A percentile compares a stretch with the other conserved stretches of the same genome.
Evolutionary conservation across 768 basidiomycete species (phyloP).

Genomic region (Cystobasidium ongulense): DNA sequence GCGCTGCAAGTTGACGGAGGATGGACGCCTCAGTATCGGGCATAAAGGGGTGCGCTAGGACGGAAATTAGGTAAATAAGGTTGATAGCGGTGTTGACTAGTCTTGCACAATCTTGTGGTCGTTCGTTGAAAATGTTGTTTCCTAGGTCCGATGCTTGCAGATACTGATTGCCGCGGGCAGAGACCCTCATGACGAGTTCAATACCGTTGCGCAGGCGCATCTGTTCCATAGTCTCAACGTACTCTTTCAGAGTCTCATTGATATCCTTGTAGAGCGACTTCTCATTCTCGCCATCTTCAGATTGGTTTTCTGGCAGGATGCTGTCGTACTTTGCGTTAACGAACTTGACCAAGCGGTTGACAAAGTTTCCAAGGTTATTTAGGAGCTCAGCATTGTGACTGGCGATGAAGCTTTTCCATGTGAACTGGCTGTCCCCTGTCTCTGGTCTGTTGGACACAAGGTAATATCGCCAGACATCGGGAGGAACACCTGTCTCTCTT

Average conservation of each 20-base stretch:
- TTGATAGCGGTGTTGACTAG: constrained; percentile 85
- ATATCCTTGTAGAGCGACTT: constrained; percentile 64
- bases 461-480: constrained; percentile 96
- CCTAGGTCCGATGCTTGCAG: constrained; percentile 85
- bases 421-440: constrained; percentile 88
- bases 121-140: constrained; percentile 72
- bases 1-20: constrained; percentile 77
- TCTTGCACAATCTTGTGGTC: constrained; percentile 77
- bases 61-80: constrained; percentile 81
- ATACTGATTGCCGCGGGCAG: constrained; percentile 80
- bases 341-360: constrained; percentile 90
- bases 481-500: constrained; percentile 80
- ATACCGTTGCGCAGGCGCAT: constrained; percentile 83
- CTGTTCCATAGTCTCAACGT: constrained; percentile 76
- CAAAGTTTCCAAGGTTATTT: constrained; percentile 97
- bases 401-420: constrained; percentile 86
- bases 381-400: constrained; percentile 87
- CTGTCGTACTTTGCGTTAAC: constrained; percentile 73
- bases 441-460: constrained; percentile 86
- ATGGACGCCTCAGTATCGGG: constrained; percentile 76
- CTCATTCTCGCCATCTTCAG: constrained; percentile 54
- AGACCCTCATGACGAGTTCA: constrained; percentile 79
- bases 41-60: constrained; percentile 90
- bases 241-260: constrained; percentile 68
- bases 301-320: constrained; percentile 66